Evolutionary conservation across 208 protist species (phyloP).

Genomic region (Trypanosoma conorhini): DNA sequence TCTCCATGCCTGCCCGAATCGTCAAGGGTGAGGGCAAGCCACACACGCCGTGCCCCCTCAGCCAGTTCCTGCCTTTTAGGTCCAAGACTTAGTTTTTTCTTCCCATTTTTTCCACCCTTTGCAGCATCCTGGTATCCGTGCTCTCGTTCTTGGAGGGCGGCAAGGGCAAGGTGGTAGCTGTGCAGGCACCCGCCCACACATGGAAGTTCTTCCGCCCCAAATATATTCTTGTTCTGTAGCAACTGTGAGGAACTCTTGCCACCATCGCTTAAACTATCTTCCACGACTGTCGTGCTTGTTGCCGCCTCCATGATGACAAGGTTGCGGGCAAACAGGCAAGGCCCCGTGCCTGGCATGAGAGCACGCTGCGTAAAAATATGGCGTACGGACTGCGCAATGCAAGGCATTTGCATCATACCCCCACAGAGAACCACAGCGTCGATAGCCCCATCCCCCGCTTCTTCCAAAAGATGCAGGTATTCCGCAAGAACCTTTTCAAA

Average conservation of each 20-base stretch:
- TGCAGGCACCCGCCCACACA: conserved; percentile 73
- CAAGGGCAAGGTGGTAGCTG: conserved; percentile 53
- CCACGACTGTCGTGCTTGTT: conserved; percentile 16
- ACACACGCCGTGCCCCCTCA: conserved; percentile 28
- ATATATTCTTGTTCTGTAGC: conserved; percentile 15
- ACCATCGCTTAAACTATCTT: background rate
- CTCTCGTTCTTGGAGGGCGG: conserved; percentile 24
- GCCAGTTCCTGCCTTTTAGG: conserved; percentile 13
- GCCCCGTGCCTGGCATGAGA: background rate
- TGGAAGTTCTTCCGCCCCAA: conserved; percentile 63
- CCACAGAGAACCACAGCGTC: conserved; percentile 66
- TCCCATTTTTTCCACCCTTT: conserved; percentile 2
- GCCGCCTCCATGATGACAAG: conserved; percentile 32
- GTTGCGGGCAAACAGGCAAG: conserved; percentile 20
- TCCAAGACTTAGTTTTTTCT: background rate
- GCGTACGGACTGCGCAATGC: conserved; percentile 44
- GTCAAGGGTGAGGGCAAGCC: conserved; percentile 25
- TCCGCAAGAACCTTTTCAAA: conserved; percentile 54
- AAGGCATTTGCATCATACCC: conserved; percentile 78
- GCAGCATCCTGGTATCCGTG: conserved; percentile 9
- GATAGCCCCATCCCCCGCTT: conserved; percentile 28
- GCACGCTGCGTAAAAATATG: conserved; percentile 30
- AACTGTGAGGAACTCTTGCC: background rate
- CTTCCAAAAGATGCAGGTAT: conserved; percentile 38
- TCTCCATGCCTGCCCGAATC: conserved; percentile 2